phyloP scores from a whole-genome alignment of 768 basidiomycete species.

The Podaxis sp. region DNA sequence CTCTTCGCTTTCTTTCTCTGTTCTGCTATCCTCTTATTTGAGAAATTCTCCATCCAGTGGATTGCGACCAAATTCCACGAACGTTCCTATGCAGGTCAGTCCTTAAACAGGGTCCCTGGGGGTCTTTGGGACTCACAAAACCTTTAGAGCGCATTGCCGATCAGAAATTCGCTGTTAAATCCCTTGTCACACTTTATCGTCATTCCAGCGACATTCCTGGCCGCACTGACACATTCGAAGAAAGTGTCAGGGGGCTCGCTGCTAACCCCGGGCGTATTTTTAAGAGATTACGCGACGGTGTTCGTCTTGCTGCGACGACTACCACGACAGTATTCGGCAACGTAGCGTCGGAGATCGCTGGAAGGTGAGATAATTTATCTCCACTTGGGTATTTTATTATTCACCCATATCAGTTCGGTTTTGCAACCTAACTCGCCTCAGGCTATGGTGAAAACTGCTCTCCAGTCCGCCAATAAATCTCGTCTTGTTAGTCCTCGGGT shows the following conservation, averaged over 20 bases:
- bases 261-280: slow-evolving; percentile 63
- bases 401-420: slow-evolving; percentile 49
- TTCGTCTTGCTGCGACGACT: slow-evolving; percentile 72
- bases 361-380: slow-evolving; percentile 33
- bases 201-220: slow-evolving; percentile 75
- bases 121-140: background rate
- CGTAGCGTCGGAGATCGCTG: slow-evolving; percentile 55
- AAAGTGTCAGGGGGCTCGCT: slow-evolving; percentile 33
- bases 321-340: slow-evolving; percentile 73
- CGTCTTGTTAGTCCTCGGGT: slow-evolving; percentile 45
- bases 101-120: slow-evolving; percentile 2
- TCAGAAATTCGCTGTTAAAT: slow-evolving; percentile 76
- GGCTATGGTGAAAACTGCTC: slow-evolving; percentile 75
- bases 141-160: slow-evolving; percentile 71
- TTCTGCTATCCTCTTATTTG: slow-evolving; percentile 66
- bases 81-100: slow-evolving; percentile 61
- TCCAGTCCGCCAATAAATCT: slow-evolving; percentile 80
- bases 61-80: slow-evolving; percentile 85
- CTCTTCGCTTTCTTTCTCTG: slow-evolving; percentile 75
- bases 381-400: background rate
- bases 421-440: slow-evolving; percentile 87
- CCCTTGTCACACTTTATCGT: slow-evolving; percentile 74
- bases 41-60: slow-evolving; percentile 86
- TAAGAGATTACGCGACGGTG: slow-evolving; percentile 69
- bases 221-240: slow-evolving; percentile 60